phyloP scores from a whole-genome alignment of 306 rosid species.

The Vigna unguiculata region DNA sequence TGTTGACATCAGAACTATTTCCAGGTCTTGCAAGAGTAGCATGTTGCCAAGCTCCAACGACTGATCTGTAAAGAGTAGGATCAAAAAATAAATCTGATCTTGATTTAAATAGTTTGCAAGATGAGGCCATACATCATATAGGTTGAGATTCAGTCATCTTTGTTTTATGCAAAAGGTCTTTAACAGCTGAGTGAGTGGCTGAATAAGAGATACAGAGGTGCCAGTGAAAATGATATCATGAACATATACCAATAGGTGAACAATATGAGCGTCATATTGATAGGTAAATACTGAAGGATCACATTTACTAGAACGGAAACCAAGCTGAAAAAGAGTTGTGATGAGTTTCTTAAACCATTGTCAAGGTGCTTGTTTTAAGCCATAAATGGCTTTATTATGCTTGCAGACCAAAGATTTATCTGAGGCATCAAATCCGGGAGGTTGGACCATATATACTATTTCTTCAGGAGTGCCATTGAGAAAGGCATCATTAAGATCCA shows the following conservation, averaged over 20 bases:
- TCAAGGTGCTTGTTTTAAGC: neutral
- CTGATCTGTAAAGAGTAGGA: too few species aligned
- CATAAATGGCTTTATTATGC: neutral
- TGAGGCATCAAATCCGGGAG: neutral
- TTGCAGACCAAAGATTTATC: neutral
- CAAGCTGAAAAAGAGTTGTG: neutral
- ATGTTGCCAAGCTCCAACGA: too few species aligned
- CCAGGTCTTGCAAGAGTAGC: too few species aligned
- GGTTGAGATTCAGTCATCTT: too few species aligned
- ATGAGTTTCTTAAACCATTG: neutral
- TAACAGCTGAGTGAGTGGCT: too few species aligned
- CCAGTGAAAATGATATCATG: neutral
- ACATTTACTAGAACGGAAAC: neutral
- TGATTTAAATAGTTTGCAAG: too few species aligned
- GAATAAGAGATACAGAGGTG: too few species aligned
- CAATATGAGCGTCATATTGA: too few species aligned
- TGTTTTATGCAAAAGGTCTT: neutral
- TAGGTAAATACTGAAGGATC: neutral
- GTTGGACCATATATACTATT: neutral
- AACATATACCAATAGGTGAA: too few species aligned
- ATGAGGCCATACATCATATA: too few species aligned
- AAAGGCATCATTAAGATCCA: neutral
- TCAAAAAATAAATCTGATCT: too few species aligned
- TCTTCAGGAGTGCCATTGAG: neutral
- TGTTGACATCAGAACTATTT: too few species aligned